Percentiles rank a stretch among this genome's conserved stretches.
Conservation (phyloP, 306 rosid genomes). For the Sindora glabra region DNA sequence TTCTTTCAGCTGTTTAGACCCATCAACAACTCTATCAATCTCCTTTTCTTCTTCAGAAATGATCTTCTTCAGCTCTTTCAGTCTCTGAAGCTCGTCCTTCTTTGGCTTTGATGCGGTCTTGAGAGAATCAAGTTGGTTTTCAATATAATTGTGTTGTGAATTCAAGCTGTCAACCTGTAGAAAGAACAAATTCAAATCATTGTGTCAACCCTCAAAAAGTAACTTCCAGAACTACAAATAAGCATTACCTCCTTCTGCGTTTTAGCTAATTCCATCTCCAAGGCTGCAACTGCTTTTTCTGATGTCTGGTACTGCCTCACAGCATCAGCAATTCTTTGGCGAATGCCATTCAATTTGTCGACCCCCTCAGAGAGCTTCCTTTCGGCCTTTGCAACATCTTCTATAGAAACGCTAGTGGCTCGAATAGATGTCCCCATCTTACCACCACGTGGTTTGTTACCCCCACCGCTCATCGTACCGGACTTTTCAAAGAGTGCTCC, state of each 20-base stretch:
- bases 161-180: constrained; percentile 61
- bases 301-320: constrained; percentile 56
- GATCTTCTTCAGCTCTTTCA: constrained; percentile 53
- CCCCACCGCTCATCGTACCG: constrained; percentile 98
- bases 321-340: constrained; percentile 54
- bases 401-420: constrained; percentile 65
- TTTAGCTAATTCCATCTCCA: constrained; percentile 89
- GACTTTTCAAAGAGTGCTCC: constrained; percentile 85
- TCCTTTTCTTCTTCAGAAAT: constrained; percentile 66
- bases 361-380: constrained; percentile 46
- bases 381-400: constrained; percentile 74
- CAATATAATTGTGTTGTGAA: constrained; percentile 66
- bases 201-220: background rate
- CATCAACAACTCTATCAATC: constrained; percentile 48
- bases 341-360: constrained; percentile 45
- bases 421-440: constrained; percentile 92
- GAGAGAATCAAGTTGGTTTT: constrained; percentile 73
- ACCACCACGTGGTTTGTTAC: constrained; percentile 87
- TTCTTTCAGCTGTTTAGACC: constrained; percentile 77
- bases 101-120: constrained; percentile 71
- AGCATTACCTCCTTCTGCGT: constrained; percentile 68
- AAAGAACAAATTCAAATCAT: background rate
- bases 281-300: constrained; percentile 47
- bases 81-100: constrained; percentile 61
- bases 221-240: background rate